These are phyloP conservation scores for Colletotrichum sp. DNA, from an alignment of 2,329 filamentous ascomycete species.

Conservation along the genomic window DNA sequence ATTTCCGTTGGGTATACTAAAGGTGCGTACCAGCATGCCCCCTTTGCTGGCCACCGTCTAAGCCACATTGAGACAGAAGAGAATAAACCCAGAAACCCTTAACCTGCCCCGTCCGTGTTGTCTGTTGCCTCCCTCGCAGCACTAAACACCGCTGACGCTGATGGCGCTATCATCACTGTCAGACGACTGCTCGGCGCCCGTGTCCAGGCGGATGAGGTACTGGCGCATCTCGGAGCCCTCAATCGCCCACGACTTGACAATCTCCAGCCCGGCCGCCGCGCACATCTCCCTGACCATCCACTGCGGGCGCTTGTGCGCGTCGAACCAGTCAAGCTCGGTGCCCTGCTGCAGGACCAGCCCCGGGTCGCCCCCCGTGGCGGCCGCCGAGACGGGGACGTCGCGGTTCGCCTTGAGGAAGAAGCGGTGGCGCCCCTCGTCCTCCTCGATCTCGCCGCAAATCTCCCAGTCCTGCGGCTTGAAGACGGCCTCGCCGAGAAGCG, in stretches of 20 bases:
- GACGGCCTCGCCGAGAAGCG: constrained; percentile 34
- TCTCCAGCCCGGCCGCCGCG: constrained; percentile 38
- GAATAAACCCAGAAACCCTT: neutral
- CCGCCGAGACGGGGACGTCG: constrained; percentile 30
- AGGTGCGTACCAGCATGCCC: neutral
- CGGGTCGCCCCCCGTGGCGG: constrained; percentile 12
- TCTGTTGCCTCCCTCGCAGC: neutral
- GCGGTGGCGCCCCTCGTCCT: constrained; percentile 39
- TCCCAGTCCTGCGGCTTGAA: constrained; percentile 43
- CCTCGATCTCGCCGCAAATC: constrained; percentile 38
- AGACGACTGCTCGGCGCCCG: constrained; percentile 28
- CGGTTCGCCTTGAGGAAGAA: constrained; percentile 42
- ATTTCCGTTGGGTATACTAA: neutral
- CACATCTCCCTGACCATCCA: constrained; percentile 35
- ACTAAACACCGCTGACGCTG: neutral
- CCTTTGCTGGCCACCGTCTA: neutral
- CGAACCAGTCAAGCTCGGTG: constrained; percentile 47
- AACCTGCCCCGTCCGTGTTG: neutral
- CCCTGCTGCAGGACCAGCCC: constrained; percentile 29
- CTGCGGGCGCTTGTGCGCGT: constrained; percentile 44
- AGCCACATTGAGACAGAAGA: neutral
- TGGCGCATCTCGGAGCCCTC: constrained; percentile 43
- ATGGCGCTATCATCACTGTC: constrained; percentile 38
- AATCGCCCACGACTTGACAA: constrained; percentile 39
- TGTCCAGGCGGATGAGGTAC: constrained; percentile 36